Percentiles rank a stretch among this genome's conserved stretches.
Conservation (phyloP, 140 eudicot genomes). For the Stevia rebaudiana region DNA sequence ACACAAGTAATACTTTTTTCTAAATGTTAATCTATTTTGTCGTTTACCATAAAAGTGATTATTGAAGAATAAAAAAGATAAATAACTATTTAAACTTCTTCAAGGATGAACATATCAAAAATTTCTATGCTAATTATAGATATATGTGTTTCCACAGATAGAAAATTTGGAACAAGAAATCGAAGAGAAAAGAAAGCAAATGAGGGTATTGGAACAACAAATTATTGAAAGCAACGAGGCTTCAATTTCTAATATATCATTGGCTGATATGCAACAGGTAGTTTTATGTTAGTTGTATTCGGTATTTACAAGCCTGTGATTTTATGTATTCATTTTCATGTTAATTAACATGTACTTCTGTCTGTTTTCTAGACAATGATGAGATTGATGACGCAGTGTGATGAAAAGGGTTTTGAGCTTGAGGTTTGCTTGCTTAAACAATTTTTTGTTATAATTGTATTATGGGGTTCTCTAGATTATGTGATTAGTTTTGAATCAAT, state of each 20-base stretch:
- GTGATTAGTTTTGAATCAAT: background rate
- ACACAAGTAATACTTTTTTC: constrained; percentile 47
- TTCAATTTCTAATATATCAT: constrained; percentile 77
- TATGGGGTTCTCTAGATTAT: constrained; percentile 3
- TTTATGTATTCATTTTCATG: constrained; percentile 3
- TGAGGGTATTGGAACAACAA: constrained; percentile 79
- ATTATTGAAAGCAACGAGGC: constrained; percentile 76
- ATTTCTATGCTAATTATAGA: constrained; percentile 1
- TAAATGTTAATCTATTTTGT: background rate
- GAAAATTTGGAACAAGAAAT: constrained; percentile 80
- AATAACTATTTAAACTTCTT: background rate
- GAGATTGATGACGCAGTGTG: constrained; percentile 80
- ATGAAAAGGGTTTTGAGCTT: constrained; percentile 77
- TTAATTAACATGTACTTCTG: background rate
- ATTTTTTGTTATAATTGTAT: constrained; percentile 2
- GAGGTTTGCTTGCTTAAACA: constrained; percentile 46
- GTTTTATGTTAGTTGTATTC: background rate
- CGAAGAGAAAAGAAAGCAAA: constrained; percentile 75
- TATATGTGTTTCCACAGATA: constrained; percentile 42
- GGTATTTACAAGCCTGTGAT: background rate
- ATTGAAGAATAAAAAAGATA: background rate
- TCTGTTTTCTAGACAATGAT: constrained; percentile 41
- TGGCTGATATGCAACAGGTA: constrained; percentile 96
- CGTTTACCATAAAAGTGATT: background rate
- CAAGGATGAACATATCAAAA: background rate